These are phyloP conservation scores for Cyclotella baltica DNA, from an alignment of 108 stramenopile genomes.

Conservation along the genomic window DNA sequence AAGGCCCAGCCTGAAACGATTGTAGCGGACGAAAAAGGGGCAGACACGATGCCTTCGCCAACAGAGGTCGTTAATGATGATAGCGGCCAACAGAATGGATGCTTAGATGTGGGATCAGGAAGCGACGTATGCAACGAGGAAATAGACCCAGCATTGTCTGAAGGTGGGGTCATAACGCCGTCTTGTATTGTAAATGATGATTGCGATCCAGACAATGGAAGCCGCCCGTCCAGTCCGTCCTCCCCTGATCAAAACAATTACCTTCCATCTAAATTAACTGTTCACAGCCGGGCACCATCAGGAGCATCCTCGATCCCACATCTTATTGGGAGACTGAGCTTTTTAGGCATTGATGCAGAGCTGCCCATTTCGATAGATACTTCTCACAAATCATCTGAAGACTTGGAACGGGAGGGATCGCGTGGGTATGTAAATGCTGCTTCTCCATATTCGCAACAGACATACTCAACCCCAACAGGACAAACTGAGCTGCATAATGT, in stretches of 20 bases:
- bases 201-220: neutral
- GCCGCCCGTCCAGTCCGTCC: neutral
- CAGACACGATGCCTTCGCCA: no score
- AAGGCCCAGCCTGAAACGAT: neutral
- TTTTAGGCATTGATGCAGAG: constrained; percentile 19
- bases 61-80: no score
- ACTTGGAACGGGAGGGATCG: constrained; percentile 13
- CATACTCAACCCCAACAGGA: neutral
- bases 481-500: neutral
- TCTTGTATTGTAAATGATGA: no score
- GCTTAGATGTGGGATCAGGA: no score
- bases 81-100: no score
- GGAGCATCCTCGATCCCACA: constrained; percentile 41
- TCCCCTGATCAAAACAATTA: constrained; percentile 16
- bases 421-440: neutral
- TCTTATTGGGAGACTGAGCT: constrained; percentile 10
- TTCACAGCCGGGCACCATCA: neutral
- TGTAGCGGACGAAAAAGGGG: neutral
- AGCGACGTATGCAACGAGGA: no score
- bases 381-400: constrained; percentile 18
- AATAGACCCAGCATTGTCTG: no score
- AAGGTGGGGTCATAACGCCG: no score
- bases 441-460: neutral
- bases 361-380: constrained; percentile 8
- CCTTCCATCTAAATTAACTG: neutral